phyloP scores from a whole-genome alignment of 2,329 filamentous ascomycete species.

The Fusarium algeriense region DNA sequence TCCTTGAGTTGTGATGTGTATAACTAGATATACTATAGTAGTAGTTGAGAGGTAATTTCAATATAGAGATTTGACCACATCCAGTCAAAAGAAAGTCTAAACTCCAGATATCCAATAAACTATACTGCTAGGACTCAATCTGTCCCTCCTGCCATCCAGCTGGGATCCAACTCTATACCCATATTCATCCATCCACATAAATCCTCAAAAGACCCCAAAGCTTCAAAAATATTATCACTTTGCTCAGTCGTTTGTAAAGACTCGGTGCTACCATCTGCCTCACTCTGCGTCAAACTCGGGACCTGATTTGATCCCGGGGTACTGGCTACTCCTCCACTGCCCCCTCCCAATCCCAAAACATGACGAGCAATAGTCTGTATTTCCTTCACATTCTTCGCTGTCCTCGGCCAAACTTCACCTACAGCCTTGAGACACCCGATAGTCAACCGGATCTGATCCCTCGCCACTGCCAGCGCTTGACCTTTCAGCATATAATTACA shows the following conservation, averaged over 20 bases:
- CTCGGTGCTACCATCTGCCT: neutral
- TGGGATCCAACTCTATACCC: neutral
- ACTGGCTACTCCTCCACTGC: neutral
- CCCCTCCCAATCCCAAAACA: slow-evolving; percentile 9
- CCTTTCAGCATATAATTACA: slow-evolving; percentile 27
- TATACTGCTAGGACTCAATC: neutral
- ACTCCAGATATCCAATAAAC: too few relatives aligned
- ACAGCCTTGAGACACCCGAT: slow-evolving; percentile 29
- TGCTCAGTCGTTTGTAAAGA: neutral
- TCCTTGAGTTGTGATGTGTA: neutral
- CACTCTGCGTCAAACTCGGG: slow-evolving; percentile 4
- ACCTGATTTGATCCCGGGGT: neutral
- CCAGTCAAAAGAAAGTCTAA: too few relatives aligned
- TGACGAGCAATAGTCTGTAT: slow-evolving; percentile 40
- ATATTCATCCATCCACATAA: slow-evolving; percentile 14
- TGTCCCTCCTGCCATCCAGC: neutral
- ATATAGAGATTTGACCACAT: too few relatives aligned
- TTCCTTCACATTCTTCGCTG: slow-evolving; percentile 33
- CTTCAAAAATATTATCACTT: neutral
- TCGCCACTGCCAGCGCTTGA: slow-evolving; percentile 15
- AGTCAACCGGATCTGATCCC: slow-evolving; percentile 33
- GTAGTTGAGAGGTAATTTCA: too few relatives aligned
- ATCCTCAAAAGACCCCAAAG: slow-evolving; percentile 21
- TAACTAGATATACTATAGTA: too few relatives aligned
- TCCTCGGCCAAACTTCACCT: slow-evolving; percentile 28